Base-by-base conservation (phyloP, 495 filamentous ascomycete genomes). In the Parachaetomium inaequale region DNA sequence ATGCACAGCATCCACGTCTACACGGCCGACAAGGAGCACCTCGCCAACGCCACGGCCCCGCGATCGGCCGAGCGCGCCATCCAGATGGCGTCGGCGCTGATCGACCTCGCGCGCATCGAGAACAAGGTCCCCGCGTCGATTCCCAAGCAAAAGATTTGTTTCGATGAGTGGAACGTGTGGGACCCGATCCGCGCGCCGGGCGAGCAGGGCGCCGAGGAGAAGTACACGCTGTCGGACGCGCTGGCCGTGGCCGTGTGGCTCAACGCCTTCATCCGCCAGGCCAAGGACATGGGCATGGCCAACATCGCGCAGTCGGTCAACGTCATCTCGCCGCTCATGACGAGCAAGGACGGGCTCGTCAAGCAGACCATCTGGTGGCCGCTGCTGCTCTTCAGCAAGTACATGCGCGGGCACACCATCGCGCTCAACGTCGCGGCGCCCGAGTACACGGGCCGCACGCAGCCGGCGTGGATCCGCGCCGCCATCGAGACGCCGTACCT, bases 121-220 rank as follows among this genome's bases (percentile, higher is more conserved):
- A 86, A 85, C 64, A 69, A 70, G 2, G 82, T 90, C 2, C 76
- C 85, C 0, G 75, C 81, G 2, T 73, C 77, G 4, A 81, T 84
- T 29, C 82, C 82, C 14, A 73, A 78, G 12, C 86, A 83, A 15
- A 87, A 78, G 40, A 90, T 93, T 71, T 92, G 89, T 74, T 92
- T 92, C 70, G 89, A 93, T 71, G 89, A 92, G 72, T 92, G 89
- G 89, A 90, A 93, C 72, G 88, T 92, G 14, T 92, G 89, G 89
- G 88, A 92, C 68, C 88, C 88, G 7, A 76, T 81, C 40, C 83
- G 88, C 26, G 88, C 89, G 1, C 86, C 85, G 4, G 88, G 87
- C 43, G 85, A 87, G 63, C 72, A 79, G 55, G 87, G 87, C 21
- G 87, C 84, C 1, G 87, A 89, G 71, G 86, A 90, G 68, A 73